Percentiles rank a stretch among this genome's conserved stretches.
Conservation (phyloP, 352 stramenopile genomes). For the Pythium aquatile region DNA sequence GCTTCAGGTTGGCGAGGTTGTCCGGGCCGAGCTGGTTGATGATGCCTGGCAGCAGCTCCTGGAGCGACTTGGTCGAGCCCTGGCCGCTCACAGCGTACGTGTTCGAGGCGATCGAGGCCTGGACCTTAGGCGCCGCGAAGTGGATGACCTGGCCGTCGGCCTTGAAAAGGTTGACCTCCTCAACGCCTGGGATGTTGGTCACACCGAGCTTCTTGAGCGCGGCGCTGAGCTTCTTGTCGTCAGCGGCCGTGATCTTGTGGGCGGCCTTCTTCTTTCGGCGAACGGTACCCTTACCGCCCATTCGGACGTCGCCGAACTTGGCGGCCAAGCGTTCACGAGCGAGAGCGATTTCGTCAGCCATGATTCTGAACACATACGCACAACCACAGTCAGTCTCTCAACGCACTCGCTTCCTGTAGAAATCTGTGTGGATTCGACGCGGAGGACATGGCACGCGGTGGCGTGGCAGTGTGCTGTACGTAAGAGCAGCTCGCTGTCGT, state of each 20-base stretch:
- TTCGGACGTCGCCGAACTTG: conserved; percentile 91
- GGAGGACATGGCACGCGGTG: background rate
- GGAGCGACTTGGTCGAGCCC: conserved; percentile 95
- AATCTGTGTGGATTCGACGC: background rate
- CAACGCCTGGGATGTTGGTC: conserved; percentile 97
- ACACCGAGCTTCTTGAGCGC: conserved; percentile 98
- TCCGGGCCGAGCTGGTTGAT: conserved; percentile 98
- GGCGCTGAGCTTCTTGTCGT: conserved; percentile 97
- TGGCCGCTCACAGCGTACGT: conserved; percentile 97
- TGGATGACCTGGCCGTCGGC: conserved; percentile 98
- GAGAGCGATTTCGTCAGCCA: conserved; percentile 90
- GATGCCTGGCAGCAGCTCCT: conserved; percentile 97
- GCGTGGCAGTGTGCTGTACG: background rate
- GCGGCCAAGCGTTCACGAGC: conserved; percentile 81
- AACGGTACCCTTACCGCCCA: conserved; percentile 94
- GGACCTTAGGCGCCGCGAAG: conserved; percentile 97
- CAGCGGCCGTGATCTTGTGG: conserved; percentile 90
- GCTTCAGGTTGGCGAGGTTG: conserved; percentile 95
- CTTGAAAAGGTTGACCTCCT: conserved; percentile 99
- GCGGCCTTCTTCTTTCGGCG: conserved; percentile 96
- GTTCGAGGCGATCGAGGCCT: conserved; percentile 97
- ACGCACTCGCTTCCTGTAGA: background rate
- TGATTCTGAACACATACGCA: conserved; percentile 34
- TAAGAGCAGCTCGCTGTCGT: background rate
- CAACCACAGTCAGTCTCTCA: background rate